Base-by-base conservation (phyloP, 306 rosid genomes). In the Boehmeria nivea region DNA sequence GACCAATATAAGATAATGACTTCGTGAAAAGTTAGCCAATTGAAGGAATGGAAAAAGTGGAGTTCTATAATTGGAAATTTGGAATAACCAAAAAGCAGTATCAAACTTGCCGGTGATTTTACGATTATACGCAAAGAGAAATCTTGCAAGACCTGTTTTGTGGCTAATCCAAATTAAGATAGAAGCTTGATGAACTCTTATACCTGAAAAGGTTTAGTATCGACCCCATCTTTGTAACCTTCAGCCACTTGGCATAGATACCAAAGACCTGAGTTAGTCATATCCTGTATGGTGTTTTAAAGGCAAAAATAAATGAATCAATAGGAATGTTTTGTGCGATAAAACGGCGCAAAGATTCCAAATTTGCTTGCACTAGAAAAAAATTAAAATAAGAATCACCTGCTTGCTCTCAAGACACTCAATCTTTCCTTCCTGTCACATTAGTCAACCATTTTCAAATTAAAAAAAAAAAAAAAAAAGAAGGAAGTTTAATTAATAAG, bases 321-420 rank as follows among this genome's bases (percentile, higher is more conserved):
- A 22, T 26, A 24, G 2, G 39, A 3, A 28, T 25, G n/a, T n/a
- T n/a, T n/a, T n/a, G n/a, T n/a, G n/a, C n/a, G n/a, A n/a, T n/a
- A n/a, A n/a, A n/a, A n/a, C n/a, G n/a, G n/a, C n/a, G n/a, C n/a
- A n/a, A n/a, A n/a, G n/a, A n/a, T n/a, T n/a, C n/a, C n/a, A n/a
- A n/a, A n/a, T n/a, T n/a, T n/a, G n/a, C n/a, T n/a, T n/a, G n/a
- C 11, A 33, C 11, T 33, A 33, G 38, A 40, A 2, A 40, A 2
- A 40, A 10, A 40, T 6, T 40, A 15, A 14, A 16, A 43, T 48
- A 60, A 56, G 40, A 68, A 36, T 48, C 27, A 77, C 83, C 79
- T 80, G 85, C 51, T 76, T 72, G 76, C 68, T 76, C 58, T 80
- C 85, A 59, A 80, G 60, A 69, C 55, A 53, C 23, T 69, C 75